Conservation (phyloP, 148 eudicot species). For the Diospyros kaki region DNA sequence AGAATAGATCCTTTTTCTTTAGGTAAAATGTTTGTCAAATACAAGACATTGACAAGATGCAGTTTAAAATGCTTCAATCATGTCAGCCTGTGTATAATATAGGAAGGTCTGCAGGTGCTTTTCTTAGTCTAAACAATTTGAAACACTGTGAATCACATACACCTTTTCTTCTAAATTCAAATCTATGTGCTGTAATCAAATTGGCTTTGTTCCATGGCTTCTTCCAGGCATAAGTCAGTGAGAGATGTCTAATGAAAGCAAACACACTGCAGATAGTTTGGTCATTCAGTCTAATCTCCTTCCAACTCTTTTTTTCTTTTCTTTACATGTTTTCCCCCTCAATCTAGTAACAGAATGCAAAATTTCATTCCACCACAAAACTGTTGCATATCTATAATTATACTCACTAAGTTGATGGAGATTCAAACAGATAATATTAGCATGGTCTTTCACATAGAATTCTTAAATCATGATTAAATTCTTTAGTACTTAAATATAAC, state of each 20-base stretch:
- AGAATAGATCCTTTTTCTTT: too few relatives aligned
- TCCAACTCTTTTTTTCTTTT: too few relatives aligned
- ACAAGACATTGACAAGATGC: too few relatives aligned
- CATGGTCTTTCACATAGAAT: not conserved
- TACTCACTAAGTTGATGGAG: not conserved
- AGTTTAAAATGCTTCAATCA: too few relatives aligned
- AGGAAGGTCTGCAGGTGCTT: too few relatives aligned
- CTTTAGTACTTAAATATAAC: not conserved
- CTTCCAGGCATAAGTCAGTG: not conserved
- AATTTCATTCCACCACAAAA: not conserved
- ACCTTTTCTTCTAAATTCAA: not conserved
- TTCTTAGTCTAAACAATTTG: too few relatives aligned
- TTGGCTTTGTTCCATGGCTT: not conserved
- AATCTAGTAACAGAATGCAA: too few relatives aligned
- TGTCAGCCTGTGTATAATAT: too few relatives aligned
- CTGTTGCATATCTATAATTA: not conserved
- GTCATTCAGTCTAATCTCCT: not conserved
- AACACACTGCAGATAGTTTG: not conserved
- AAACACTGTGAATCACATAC: not conserved
- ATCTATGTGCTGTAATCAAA: not conserved
- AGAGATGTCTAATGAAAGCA: not conserved
- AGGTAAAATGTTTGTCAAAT: too few relatives aligned
- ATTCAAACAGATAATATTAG: not conserved
- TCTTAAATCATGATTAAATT: not conserved
- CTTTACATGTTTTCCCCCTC: too few relatives aligned